These are phyloP conservation scores for Skeletonema marinoi DNA, from an alignment of 108 stramenopile genomes.

Conservation along the genomic window DNA sequence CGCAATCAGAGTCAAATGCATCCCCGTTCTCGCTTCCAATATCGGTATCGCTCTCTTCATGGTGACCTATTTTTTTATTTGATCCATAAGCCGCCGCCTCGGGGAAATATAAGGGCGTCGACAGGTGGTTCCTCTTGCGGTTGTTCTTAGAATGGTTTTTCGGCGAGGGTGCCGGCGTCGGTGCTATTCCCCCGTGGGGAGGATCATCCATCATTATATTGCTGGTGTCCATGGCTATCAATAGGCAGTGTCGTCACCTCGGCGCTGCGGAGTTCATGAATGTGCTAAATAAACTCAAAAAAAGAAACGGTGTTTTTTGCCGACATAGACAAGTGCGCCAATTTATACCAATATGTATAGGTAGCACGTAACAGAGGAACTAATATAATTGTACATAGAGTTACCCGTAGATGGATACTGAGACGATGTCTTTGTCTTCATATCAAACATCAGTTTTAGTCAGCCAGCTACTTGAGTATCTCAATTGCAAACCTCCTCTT, in stretches of 20 bases:
- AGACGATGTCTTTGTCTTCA: too few relatives aligned
- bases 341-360: too few relatives aligned
- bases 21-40: neutral
- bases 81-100: neutral
- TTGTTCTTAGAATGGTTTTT: neutral
- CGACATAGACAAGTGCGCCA: too few relatives aligned
- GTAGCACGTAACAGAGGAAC: too few relatives aligned
- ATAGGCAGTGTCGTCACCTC: neutral
- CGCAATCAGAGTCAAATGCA: neutral
- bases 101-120: neutral
- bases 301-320: too few relatives aligned
- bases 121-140: neutral
- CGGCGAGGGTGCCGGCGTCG: neutral
- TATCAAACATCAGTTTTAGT: too few relatives aligned
- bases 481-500: too few relatives aligned
- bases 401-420: too few relatives aligned
- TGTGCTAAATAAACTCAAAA: too few relatives aligned
- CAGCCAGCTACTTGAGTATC: too few relatives aligned
- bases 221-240: neutral
- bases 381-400: too few relatives aligned
- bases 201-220: neutral
- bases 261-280: too few relatives aligned
- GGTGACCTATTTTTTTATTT: neutral
- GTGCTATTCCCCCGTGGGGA: neutral
- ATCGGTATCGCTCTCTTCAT: conserved; percentile 2